phyloP scores from a whole-genome alignment of 2,329 filamentous ascomycete genomes.

The Ilyonectria destructans region DNA sequence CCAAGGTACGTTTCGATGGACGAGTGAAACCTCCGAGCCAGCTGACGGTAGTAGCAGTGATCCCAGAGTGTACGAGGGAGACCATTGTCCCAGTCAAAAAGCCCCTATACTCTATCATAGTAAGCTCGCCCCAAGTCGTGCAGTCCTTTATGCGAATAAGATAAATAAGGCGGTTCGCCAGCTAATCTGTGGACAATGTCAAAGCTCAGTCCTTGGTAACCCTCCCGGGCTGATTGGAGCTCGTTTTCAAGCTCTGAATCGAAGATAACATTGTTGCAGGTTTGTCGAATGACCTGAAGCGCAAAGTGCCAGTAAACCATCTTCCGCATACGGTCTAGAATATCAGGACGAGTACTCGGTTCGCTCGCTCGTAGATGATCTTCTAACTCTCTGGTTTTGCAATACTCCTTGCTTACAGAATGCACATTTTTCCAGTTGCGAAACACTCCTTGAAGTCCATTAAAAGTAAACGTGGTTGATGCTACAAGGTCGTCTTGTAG shows the following conservation, averaged over 20 bases:
- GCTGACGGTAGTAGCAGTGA: too few species aligned
- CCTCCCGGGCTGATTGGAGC: not conserved
- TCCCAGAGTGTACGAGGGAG: too few species aligned
- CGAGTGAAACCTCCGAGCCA: too few species aligned
- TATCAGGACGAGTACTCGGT: not conserved
- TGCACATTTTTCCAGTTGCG: not conserved
- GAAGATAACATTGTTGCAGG: not conserved
- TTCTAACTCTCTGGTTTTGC: not conserved
- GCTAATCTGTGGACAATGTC: not conserved
- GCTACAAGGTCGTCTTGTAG: not conserved
- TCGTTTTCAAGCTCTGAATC: not conserved
- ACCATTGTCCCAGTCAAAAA: too few species aligned
- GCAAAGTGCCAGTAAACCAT: not conserved
- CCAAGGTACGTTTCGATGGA: too few species aligned
- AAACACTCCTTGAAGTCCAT: not conserved
- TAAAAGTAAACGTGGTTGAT: not conserved
- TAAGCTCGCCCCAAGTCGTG: too few species aligned
- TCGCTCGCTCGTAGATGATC: not conserved
- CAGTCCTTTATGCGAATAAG: too few species aligned
- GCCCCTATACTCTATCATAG: too few species aligned
- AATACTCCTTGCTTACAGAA: not conserved
- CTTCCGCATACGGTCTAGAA: not conserved
- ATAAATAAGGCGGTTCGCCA: not conserved
- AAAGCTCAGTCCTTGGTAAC: too few species aligned
- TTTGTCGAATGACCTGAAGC: not conserved